Evolutionary conservation across 2,329 filamentous ascomycete genomes (phyloP), one percentile per base, ranked within the genome.

Genomic region (Thielaviopsis musarum): DNA sequence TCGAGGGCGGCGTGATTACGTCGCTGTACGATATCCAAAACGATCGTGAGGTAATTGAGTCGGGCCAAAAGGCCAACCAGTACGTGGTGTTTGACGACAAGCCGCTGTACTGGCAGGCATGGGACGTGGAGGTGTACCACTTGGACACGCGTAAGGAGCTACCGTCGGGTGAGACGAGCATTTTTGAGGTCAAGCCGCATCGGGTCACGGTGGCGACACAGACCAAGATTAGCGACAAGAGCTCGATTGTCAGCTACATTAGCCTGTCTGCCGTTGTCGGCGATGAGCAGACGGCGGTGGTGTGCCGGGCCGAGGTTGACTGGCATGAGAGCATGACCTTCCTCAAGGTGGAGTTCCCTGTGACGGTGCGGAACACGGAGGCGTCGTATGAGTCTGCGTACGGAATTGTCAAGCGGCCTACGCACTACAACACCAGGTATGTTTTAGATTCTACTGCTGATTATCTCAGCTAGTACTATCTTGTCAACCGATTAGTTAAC

Each of bases 291-390:
- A 53, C 49, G 10, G 53, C 53, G 12, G 53, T 59, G 2, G 74
- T 82, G 38, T 83, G 91, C 63, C 79, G 82, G 49, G 86, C 85
- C 56, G 88, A 94, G 65, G 88, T 97, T n/a, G 88, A 96, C 68
- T 98, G 93, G 93, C 87, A 85, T 65, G 93, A 98, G 71, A 89
- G 83, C 13, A 96, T 93, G 85, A 95, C 93, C 69, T 97, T 97
- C 77, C 80, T 98, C 68, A 98, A 98, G 76, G 91, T 97, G 56
- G 93, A 98, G 70, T 98, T 98, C 73, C 91, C 93, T 0, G 91
- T 96, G 63, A 85, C 94, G 66, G 79, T 97, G 63, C 81, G 83
- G 65, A 96, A 91, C 71, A 95, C 86, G 0, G 90, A 96, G 71
- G 93, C 93, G 34, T 88, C 84, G 13, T 98, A 98, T 70, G 93